phyloP scores from a whole-genome alignment of 1,284 basidiomycete genomes.

The Tilletiaria anomala region DNA sequence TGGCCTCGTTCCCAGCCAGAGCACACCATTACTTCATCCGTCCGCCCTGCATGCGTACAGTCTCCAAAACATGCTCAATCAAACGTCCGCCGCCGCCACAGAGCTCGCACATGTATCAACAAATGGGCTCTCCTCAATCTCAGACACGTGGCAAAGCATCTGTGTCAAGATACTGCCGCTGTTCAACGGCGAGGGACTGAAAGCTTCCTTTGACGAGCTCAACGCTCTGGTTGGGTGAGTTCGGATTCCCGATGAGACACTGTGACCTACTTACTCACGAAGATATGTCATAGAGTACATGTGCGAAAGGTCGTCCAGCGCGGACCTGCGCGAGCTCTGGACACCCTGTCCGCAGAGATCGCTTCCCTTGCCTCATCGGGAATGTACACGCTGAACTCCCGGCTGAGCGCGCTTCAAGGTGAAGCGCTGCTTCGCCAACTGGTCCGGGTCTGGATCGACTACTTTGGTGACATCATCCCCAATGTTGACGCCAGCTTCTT shows the following conservation, averaged over 20 bases:
- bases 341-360: conserved; percentile 59
- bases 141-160: conserved; percentile 53
- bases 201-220: conserved; percentile 77
- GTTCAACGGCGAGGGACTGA: conserved; percentile 80
- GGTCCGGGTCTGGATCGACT: conserved; percentile 82
- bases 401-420: conserved; percentile 50
- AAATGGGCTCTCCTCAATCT: no score
- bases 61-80: no score
- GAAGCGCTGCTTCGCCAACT: conserved; percentile 59
- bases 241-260: no score
- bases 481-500: conserved; percentile 57
- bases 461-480: conserved; percentile 80
- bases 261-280: no score
- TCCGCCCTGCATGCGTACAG: no score
- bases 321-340: conserved; percentile 41
- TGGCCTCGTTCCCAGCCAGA: no score
- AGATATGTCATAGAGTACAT: no score
- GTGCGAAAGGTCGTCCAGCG: no score
- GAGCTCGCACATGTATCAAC: no score
- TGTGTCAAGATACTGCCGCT: conserved; percentile 75
- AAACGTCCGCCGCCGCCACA: no score
- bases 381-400: conserved; percentile 79
- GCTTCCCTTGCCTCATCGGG: conserved; percentile 68
- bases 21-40: no score
- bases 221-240: conserved; percentile 67